These are phyloP conservation scores for Penicillium griseofulvum DNA, from an alignment of 2,329 filamentous ascomycete species.

Conservation along the genomic window DNA sequence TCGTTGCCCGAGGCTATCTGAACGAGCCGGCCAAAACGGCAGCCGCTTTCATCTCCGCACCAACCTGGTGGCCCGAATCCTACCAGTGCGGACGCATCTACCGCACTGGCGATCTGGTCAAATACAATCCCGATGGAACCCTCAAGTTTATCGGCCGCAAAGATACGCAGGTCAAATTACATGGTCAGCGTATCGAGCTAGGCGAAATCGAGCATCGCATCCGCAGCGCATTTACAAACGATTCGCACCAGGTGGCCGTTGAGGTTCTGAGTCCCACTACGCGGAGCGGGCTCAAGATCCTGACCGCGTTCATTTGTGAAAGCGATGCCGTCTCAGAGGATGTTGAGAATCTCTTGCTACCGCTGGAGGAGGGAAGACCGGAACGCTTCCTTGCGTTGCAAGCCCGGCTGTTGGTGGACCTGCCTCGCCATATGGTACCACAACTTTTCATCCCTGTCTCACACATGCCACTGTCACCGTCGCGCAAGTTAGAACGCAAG, in stretches of 20 bases:
- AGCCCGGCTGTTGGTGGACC: background rate
- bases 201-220: constrained; percentile 2
- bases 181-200: background rate
- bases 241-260: background rate
- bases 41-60: background rate
- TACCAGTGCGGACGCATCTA: background rate
- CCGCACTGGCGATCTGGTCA: background rate
- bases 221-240: background rate
- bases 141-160: background rate
- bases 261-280: background rate
- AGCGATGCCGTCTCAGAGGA: background rate
- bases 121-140: background rate
- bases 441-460: background rate
- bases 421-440: constrained; percentile 1
- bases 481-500: constrained; percentile 1
- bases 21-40: background rate
- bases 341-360: background rate
- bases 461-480: constrained; percentile 2
- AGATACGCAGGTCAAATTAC: background rate
- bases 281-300: background rate
- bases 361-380: background rate
- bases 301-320: constrained; percentile 3
- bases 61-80: background rate
- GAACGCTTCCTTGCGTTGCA: constrained; percentile 2
- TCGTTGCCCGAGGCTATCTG: background rate